Conservation (phyloP, 768 basidiomycete species). For the Calvatia gigantea region DNA sequence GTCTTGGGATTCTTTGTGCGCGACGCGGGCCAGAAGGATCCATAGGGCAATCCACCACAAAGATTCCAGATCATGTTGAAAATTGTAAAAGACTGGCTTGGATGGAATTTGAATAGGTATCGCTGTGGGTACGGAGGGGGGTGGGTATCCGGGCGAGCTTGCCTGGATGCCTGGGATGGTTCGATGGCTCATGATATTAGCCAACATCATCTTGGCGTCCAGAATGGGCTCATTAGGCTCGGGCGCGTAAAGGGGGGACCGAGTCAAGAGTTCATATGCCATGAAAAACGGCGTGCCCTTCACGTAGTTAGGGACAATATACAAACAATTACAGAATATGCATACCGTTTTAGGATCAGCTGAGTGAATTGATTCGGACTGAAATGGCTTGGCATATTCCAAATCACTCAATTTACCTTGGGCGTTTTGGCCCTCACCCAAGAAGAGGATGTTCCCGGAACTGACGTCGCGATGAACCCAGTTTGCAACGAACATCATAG, state of each 20-base stretch:
- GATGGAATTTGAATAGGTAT: background rate
- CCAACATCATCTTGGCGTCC: background rate
- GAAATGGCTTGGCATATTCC: background rate
- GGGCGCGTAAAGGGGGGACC: background rate
- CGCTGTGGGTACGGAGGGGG: too few relatives aligned
- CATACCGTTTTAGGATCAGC: conserved; percentile 1
- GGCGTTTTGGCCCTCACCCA: background rate
- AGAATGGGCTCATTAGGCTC: background rate
- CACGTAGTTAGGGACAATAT: background rate
- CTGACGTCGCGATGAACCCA: conserved; percentile 13
- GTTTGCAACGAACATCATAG: conserved; percentile 1
- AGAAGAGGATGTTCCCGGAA: conserved; percentile 1
- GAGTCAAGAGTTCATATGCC: conserved; percentile 2
- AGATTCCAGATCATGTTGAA: conserved; percentile 9
- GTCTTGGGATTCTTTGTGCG: background rate
- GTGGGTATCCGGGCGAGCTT: too few relatives aligned
- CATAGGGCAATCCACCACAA: conserved; percentile 4
- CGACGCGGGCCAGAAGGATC: background rate
- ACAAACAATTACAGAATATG: background rate
- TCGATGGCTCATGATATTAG: background rate
- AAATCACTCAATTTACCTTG: background rate
- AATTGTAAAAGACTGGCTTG: background rate
- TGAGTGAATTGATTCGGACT: background rate
- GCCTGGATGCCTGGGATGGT: background rate
- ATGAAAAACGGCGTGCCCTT: conserved; percentile 12